Conservation (phyloP, 169 alveolate genomes). For the Besnoitia besnoiti region DNA sequence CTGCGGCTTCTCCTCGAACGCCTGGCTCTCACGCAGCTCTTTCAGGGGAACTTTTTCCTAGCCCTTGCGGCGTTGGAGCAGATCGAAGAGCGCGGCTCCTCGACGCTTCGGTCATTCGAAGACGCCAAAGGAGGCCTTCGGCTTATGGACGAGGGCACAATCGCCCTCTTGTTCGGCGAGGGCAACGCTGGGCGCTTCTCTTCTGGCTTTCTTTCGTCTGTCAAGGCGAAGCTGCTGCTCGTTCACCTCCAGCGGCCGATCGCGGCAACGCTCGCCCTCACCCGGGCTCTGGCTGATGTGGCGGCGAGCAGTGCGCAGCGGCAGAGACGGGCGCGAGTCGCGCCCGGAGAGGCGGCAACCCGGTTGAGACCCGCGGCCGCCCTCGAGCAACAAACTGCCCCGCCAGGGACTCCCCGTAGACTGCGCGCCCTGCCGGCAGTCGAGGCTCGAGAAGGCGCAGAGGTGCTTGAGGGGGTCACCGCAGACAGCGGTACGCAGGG, state of each 20-base stretch:
- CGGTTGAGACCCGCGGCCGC: neutral
- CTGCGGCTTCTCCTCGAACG: slow-evolving; percentile 15
- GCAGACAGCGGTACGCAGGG: no score
- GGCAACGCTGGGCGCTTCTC: neutral
- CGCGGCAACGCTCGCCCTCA: neutral
- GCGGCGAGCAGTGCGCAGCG: neutral
- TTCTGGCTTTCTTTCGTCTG: neutral
- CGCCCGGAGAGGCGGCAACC: neutral
- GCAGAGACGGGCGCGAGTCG: neutral
- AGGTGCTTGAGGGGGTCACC: no score
- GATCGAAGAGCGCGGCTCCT: neutral
- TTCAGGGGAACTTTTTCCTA: neutral
- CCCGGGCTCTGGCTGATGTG: neutral
- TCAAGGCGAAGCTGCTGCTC: neutral
- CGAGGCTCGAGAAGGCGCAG: no score
- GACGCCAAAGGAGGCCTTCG: neutral
- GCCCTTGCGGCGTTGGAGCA: slow-evolving; percentile 9
- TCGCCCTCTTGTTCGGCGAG: neutral
- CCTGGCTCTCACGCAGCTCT: neutral
- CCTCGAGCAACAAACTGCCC: no score
- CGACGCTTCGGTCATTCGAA: neutral
- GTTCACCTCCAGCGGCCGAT: neutral
- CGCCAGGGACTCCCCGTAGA: no score
- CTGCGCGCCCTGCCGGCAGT: no score
- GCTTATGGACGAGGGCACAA: neutral